phyloP scores from a whole-genome alignment of 78 protist species.

The Paulinella micropora region DNA sequence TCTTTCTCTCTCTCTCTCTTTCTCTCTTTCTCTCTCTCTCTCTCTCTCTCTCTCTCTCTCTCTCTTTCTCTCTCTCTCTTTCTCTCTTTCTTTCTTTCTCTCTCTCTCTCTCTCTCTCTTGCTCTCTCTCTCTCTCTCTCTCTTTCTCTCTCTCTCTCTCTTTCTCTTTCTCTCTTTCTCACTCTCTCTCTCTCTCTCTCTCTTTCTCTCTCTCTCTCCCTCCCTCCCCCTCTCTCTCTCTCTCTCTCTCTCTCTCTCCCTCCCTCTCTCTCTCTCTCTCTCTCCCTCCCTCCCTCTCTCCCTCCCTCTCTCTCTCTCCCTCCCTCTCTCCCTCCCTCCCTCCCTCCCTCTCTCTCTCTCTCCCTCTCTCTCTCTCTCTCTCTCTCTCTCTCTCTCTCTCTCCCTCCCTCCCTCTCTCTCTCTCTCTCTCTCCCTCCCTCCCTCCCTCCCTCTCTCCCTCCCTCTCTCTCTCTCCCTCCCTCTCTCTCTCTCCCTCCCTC shows the following conservation, averaged over 20 bases:
- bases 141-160: not conserved
- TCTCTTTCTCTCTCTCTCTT: not conserved
- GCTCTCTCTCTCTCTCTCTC: not conserved
- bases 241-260: not conserved
- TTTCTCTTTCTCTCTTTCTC: not conserved
- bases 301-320: not conserved
- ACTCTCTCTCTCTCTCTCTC: not conserved
- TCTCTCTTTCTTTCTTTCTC: not conserved
- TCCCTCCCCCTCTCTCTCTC: not conserved
- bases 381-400: not conserved
- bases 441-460: not conserved
- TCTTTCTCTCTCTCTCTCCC: not conserved
- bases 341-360: not conserved
- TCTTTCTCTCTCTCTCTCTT: not conserved
- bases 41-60: not conserved
- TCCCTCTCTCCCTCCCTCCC: not conserved
- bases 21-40: not conserved
- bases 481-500: not conserved
- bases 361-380: not conserved
- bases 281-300: not conserved
- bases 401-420: not conserved
- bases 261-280: not conserved
- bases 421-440: too few relatives aligned
- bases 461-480: not conserved
- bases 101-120: not conserved